phyloP scores from a whole-genome alignment of 2,329 filamentous ascomycete genomes.

The Stromatinia cepivora region DNA sequence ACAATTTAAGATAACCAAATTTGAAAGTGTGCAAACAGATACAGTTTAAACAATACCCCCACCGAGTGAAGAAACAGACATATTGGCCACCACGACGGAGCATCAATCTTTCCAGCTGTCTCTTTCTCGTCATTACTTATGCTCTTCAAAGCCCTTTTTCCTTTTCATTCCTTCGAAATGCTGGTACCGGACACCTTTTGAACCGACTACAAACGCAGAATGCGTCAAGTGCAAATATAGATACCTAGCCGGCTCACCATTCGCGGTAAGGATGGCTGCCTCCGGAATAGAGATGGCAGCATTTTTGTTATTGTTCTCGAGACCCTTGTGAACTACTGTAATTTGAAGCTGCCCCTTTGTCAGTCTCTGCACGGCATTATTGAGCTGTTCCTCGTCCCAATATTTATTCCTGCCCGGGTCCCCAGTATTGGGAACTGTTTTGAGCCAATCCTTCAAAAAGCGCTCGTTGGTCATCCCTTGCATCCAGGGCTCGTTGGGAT shows the following conservation, averaged over 20 bases:
- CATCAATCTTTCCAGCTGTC: not conserved
- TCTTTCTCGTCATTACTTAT: not conserved
- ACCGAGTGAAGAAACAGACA: not conserved
- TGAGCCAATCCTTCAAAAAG: not conserved
- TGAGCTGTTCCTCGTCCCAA: conserved; percentile 11
- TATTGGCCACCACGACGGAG: not conserved
- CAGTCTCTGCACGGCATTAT: conserved; percentile 8
- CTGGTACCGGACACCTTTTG: not conserved
- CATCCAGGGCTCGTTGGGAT: conserved; percentile 10
- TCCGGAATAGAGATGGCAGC: not conserved
- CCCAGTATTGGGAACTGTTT: not conserved
- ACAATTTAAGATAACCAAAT: not conserved
- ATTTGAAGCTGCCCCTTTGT: not conserved
- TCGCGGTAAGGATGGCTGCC: not conserved
- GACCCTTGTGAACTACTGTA: not conserved
- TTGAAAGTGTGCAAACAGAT: not conserved
- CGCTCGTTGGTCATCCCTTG: not conserved
- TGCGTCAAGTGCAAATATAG: conserved; percentile 25
- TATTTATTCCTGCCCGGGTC: not conserved
- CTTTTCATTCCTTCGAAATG: conserved; percentile 11
- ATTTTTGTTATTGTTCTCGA: not conserved
- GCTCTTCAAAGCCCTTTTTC: not conserved
- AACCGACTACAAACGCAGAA: not conserved
- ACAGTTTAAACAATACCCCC: too few relatives aligned
- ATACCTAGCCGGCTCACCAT: conserved; percentile 7